A percentile compares a stretch with the other conserved stretches of the same genome.
These are phyloP conservation scores for Metarhizium brunneum DNA, from an alignment of 2,329 filamentous ascomycete species.

Conservation along the genomic window DNA sequence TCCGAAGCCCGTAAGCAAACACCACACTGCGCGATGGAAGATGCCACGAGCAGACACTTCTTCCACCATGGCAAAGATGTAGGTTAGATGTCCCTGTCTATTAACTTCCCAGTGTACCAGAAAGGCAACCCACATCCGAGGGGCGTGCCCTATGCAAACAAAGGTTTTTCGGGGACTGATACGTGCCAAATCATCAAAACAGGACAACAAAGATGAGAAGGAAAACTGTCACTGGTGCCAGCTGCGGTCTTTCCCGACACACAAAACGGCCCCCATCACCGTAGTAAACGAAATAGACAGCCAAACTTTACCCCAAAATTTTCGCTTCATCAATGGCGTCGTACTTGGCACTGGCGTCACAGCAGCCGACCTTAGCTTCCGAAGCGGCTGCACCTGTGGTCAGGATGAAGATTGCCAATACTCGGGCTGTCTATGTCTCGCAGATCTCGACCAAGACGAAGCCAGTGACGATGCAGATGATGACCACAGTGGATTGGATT, in stretches of 20 bases:
- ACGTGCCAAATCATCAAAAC: not conserved
- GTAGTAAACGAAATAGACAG: conserved; percentile 56
- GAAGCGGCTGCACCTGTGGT: conserved; percentile 59
- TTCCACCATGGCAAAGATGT: conserved; percentile 35
- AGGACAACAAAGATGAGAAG: conserved; percentile 30
- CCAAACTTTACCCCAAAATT: conserved; percentile 48
- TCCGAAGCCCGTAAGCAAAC: not conserved
- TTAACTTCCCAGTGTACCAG: not conserved
- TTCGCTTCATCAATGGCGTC: conserved; percentile 58
- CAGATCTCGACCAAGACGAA: conserved; percentile 36
- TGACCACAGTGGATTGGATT: conserved; percentile 17
- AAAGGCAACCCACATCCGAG: not conserved
- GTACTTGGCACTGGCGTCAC: conserved; percentile 51
- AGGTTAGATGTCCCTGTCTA: not conserved
- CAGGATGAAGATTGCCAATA: conserved; percentile 58
- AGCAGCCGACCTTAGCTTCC: conserved; percentile 50
- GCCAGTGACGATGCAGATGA: conserved; percentile 22
- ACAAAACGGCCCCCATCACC: conserved; percentile 42
- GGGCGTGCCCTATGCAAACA: not conserved
- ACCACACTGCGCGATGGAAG: conserved; percentile 30
- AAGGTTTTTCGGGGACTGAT: not conserved
- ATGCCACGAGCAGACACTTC: conserved; percentile 37
- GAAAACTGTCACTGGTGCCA: conserved; percentile 52
- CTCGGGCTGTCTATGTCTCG: conserved; percentile 59
- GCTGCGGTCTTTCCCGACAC: conserved; percentile 42